Percentiles rank a stretch among this genome's conserved stretches.
These are phyloP conservation scores for Phytophthora colocasiae DNA, from an alignment of 352 stramenopile genomes.

Conservation along the genomic window DNA sequence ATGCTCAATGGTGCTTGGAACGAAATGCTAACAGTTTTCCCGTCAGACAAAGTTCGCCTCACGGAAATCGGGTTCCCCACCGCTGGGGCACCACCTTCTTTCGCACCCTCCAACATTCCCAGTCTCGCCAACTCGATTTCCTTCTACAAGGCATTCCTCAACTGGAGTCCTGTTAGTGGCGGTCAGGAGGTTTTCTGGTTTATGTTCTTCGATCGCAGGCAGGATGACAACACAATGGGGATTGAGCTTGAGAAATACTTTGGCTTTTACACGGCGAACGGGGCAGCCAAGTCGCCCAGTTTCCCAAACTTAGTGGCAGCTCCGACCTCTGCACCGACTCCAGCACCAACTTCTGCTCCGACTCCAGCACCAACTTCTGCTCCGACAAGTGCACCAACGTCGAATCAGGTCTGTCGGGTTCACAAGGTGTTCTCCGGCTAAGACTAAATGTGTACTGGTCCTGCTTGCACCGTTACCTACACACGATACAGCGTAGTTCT, in stretches of 20 bases:
- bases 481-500: not conserved
- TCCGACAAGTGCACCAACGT: conserved; percentile 1
- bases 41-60: conserved; percentile 59
- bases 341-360: not conserved
- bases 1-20: conserved; percentile 72
- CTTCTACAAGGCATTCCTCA: conserved; percentile 72
- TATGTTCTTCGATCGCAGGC: conserved; percentile 76
- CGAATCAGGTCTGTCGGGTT: conserved; percentile 41
- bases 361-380: not conserved
- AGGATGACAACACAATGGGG: conserved; percentile 55
- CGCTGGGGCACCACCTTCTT: conserved; percentile 36
- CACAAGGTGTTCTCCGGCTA: conserved; percentile 42
- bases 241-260: conserved; percentile 76
- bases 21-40: conserved; percentile 55
- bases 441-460: not conserved
- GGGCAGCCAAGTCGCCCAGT: conserved; percentile 41
- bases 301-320: conserved; percentile 45
- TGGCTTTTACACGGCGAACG: conserved; percentile 68
- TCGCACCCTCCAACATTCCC: conserved; percentile 54
- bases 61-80: conserved; percentile 77
- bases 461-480: conserved; percentile 1
- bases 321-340: conserved; percentile 18
- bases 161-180: conserved; percentile 57
- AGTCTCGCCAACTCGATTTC: conserved; percentile 52
- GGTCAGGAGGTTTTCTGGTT: conserved; percentile 81